Evolutionary conservation across 2,329 filamentous ascomycete species (phyloP).

Genomic region (Colletotrichum cordylinicola): DNA sequence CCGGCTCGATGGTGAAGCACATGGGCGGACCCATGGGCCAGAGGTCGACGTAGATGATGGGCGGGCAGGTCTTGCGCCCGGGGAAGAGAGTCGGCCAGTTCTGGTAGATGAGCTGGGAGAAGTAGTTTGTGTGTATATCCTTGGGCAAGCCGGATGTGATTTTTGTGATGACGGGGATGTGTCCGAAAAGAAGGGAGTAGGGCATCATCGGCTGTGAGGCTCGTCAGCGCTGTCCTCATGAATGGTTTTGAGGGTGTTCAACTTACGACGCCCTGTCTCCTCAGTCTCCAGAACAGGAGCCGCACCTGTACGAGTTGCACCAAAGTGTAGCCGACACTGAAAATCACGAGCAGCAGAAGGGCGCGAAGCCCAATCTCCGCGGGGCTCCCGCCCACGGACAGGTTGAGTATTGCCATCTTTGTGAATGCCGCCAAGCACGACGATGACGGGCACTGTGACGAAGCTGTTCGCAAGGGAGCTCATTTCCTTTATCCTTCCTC

Average conservation of each 20-base stretch:
- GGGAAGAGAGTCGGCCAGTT: slow-evolving; percentile 13
- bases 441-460: background rate
- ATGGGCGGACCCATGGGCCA: slow-evolving; percentile 31
- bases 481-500: background rate
- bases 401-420: background rate
- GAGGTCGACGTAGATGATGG: slow-evolving; percentile 31
- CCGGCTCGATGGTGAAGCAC: slow-evolving; percentile 24
- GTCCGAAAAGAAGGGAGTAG: slow-evolving; percentile 9
- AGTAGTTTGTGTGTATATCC: slow-evolving; percentile 1
- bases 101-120: slow-evolving; percentile 1
- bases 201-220: slow-evolving; percentile 10
- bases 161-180: background rate
- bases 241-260: background rate
- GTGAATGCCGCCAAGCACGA: background rate
- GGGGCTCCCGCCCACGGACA: background rate
- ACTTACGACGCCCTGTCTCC: background rate
- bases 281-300: background rate
- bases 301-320: background rate
- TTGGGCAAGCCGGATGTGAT: background rate
- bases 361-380: background rate
- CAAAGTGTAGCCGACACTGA: background rate
- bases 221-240: background rate
- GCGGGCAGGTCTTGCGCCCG: slow-evolving; percentile 30
- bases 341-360: background rate
- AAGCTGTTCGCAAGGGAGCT: background rate